Base-by-base conservation (phyloP, 129 eudicot species). In the Solidago caesia region DNA sequence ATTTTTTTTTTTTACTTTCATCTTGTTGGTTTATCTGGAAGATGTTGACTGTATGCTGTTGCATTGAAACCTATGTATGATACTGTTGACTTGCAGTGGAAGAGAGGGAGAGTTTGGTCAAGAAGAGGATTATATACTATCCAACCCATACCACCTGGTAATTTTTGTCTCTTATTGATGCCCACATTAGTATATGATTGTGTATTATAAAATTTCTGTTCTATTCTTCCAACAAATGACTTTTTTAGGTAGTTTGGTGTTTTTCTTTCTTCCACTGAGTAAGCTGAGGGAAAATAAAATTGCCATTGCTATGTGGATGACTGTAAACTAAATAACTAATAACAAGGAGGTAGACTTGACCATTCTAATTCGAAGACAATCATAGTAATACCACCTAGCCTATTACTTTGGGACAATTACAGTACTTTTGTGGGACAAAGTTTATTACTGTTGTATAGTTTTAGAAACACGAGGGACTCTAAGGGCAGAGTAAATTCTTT, bases 131-230 rank as follows among this genome's bases (percentile, higher is more conserved):
- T 88, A 88, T 73, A 79, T 93, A 48, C 76, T 93, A 74, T 90
- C 98, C 62, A 94, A 87, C 65, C 98, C 98, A 25, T 94, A 94
- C 81, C 98, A 94, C 88, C 72, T 94, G 97, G 98, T 94, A 94
- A 86, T 45, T 48, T 39, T 47, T 69, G 58, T 72, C 43, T 4
- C 46, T 47, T 62, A 67, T 25, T 79, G 61, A 64, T 65, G 52
- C 67, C 77, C 63, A 16, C 73, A 68, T 11, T 47, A 44, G 61
- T 26, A 62, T 49, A 25, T 49, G 70, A 33, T 33, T 74, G 46
- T 6, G 39, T 73, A 73, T 47, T 46, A 58, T 60, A 60, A 73
- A 14, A 9, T 73, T 33, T 33, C 46, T 11, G 61, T 44, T 44
- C 58, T 7, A 8, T 76, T 56, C 9, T 46, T 25, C 66, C 21